Evolutionary conservation across 164 flowering plant species (phyloP).

Genomic region (Malania oleifera): DNA sequence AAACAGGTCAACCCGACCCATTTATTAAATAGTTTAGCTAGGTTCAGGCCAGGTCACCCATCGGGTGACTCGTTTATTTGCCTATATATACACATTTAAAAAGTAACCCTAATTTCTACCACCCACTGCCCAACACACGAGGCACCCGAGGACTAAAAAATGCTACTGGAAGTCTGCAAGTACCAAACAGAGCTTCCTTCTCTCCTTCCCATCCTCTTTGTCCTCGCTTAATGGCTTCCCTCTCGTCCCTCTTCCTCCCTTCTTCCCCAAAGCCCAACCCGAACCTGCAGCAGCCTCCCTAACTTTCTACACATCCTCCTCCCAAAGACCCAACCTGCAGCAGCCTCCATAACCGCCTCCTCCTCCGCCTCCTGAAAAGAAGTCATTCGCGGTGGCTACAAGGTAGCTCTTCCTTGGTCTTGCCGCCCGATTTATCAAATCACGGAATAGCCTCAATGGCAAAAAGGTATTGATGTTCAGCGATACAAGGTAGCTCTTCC

Average conservation of each 20-base stretch:
- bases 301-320: conserved; percentile 17
- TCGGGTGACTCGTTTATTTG: too few relatives aligned
- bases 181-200: too few relatives aligned
- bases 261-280: conserved; percentile 5
- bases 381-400: conserved; percentile 66
- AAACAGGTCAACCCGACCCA: too few relatives aligned
- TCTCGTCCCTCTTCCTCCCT: conserved; percentile 18
- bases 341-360: conserved; percentile 11
- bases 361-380: conserved; percentile 39
- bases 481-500: conserved; percentile 25
- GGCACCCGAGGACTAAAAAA: too few relatives aligned
- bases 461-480: conserved; percentile 20
- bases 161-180: conserved; percentile 16
- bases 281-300: conserved; percentile 10
- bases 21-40: too few relatives aligned
- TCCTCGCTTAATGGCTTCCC: conserved; percentile 23
- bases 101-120: too few relatives aligned
- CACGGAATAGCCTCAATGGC: background rate
- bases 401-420: conserved; percentile 76
- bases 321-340: conserved; percentile 8
- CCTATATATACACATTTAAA: too few relatives aligned
- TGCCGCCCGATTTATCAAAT: conserved; percentile 45
- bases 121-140: too few relatives aligned
- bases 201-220: background rate
- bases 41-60: too few relatives aligned